Conservation (phyloP, 1,284 basidiomycete genomes). For the Ceratobasidium sp. region DNA sequence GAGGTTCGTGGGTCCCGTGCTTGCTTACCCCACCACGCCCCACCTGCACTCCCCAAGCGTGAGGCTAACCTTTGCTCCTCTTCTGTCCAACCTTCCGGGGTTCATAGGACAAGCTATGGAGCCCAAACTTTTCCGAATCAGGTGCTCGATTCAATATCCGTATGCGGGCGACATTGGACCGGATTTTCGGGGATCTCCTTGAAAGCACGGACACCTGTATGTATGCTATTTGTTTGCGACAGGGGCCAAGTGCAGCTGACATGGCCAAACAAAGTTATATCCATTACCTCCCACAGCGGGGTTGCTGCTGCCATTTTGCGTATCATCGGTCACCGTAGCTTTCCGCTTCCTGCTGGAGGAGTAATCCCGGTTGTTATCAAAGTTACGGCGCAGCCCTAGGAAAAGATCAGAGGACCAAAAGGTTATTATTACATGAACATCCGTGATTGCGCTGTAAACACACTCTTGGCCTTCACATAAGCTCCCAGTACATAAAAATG, state of each 20-base stretch:
- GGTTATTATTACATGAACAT: neutral
- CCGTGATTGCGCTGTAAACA: neutral
- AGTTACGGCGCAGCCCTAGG: neutral
- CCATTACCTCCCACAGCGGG: slow-evolving; percentile 29
- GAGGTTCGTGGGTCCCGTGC: slow-evolving; percentile 53
- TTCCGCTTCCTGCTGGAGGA: slow-evolving; percentile 13
- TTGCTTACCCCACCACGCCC: neutral
- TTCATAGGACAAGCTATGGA: slow-evolving; percentile 65
- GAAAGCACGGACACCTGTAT: slow-evolving; percentile 59
- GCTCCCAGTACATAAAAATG: slow-evolving; percentile 27
- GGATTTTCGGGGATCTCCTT: slow-evolving; percentile 58
- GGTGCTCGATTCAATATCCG: slow-evolving; percentile 63
- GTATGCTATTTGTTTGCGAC: slow-evolving; percentile 47
- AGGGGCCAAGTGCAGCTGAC: neutral
- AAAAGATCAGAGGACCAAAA: neutral
- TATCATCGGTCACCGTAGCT: slow-evolving; percentile 35
- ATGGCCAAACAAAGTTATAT: slow-evolving; percentile 7
- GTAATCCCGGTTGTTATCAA: slow-evolving; percentile 37
- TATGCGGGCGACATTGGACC: slow-evolving; percentile 62
- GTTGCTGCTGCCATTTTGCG: slow-evolving; percentile 25
- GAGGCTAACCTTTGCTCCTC: slow-evolving; percentile 18
- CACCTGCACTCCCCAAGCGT: slow-evolving; percentile 1
- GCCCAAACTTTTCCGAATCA: slow-evolving; percentile 67
- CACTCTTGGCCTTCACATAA: slow-evolving; percentile 11
- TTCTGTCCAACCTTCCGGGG: neutral